Conservation (phyloP, 2,329 filamentous ascomycete species). For the Graphiopsis chlorocephala region DNA sequence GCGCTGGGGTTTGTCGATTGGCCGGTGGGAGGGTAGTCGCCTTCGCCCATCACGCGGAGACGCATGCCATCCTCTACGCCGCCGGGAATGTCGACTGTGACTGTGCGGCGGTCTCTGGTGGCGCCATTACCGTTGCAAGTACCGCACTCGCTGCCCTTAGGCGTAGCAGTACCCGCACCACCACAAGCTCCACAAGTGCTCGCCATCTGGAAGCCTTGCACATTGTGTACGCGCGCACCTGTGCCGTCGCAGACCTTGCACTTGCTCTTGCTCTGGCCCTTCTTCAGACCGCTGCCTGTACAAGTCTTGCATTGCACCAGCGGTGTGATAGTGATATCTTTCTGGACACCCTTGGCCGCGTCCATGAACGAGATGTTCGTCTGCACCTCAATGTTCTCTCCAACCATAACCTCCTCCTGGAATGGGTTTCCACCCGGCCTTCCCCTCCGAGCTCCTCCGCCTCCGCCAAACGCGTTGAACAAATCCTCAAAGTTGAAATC, state of each 20-base stretch:
- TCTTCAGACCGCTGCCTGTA: slow-evolving; percentile 77
- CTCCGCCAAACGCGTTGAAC: slow-evolving; percentile 79
- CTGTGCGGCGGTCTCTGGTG: slow-evolving; percentile 74
- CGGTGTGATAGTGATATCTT: slow-evolving; percentile 84
- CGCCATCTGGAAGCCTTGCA: slow-evolving; percentile 94
- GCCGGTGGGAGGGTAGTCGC: slow-evolving; percentile 79
- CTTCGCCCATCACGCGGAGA: slow-evolving; percentile 77
- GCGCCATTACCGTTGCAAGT: slow-evolving; percentile 81
- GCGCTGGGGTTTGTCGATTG: slow-evolving; percentile 61
- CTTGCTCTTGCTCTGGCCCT: slow-evolving; percentile 67
- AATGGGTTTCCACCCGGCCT: slow-evolving; percentile 64
- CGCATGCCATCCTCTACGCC: slow-evolving; percentile 97
- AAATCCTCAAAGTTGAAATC: slow-evolving; percentile 97
- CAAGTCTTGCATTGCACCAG: slow-evolving; percentile 80
- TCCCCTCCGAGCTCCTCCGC: slow-evolving; percentile 45
- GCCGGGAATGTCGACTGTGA: slow-evolving; percentile 87
- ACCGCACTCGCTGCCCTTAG: slow-evolving; percentile 75
- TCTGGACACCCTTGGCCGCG: slow-evolving; percentile 83
- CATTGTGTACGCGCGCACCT: slow-evolving; percentile 80
- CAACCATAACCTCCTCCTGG: slow-evolving; percentile 78
- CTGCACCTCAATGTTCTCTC: slow-evolving; percentile 93
- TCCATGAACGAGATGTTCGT: slow-evolving; percentile 94
- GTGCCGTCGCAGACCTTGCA: slow-evolving; percentile 84
- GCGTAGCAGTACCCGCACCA: slow-evolving; percentile 72
- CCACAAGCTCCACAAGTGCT: slow-evolving; percentile 80